Evolutionary conservation across 352 stramenopile genomes (phyloP).

Genomic region (Pythium folliculosum): DNA sequence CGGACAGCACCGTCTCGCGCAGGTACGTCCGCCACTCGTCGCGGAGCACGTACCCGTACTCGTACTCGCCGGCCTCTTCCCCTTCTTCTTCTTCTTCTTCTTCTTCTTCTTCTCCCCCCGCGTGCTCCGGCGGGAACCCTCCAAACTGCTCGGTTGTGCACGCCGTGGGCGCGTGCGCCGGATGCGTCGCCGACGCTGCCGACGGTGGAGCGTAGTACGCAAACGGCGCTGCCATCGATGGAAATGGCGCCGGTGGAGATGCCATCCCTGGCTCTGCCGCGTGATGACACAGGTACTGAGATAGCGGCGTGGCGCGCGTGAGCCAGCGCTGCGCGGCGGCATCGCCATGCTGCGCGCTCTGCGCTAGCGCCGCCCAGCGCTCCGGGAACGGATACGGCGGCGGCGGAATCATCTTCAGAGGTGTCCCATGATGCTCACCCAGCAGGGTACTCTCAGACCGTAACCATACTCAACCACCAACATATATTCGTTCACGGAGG

Average conservation of each 20-base stretch:
- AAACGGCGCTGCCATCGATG: too few relatives aligned
- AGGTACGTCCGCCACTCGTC: slow-evolving; percentile 74
- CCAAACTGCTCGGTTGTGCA: not conserved
- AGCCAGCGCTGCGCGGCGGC: slow-evolving; percentile 41
- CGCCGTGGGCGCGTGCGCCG: not conserved
- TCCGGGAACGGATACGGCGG: slow-evolving; percentile 82
- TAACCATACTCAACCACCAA: not conserved
- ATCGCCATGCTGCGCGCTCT: slow-evolving; percentile 22
- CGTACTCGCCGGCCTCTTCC: slow-evolving; percentile 50
- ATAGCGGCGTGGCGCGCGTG: slow-evolving; percentile 32
- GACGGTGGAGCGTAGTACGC: too few relatives aligned
- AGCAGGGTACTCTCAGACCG: not conserved
- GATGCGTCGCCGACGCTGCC: not conserved
- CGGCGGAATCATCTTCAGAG: slow-evolving; percentile 41
- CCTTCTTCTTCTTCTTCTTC: slow-evolving; percentile 11
- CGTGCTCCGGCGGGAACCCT: not conserved
- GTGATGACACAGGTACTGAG: not conserved
- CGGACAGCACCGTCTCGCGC: slow-evolving; percentile 20
- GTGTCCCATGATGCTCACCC: too few relatives aligned
- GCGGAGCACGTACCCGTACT: slow-evolving; percentile 72
- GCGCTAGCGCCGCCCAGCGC: slow-evolving; percentile 54
- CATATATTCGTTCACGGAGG: slow-evolving; percentile 8
- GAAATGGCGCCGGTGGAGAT: too few relatives aligned
- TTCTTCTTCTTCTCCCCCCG: not conserved
- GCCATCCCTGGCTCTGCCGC: too few relatives aligned